phyloP scores from a whole-genome alignment of 768 basidiomycete genomes.

The Mycena haematopus region DNA sequence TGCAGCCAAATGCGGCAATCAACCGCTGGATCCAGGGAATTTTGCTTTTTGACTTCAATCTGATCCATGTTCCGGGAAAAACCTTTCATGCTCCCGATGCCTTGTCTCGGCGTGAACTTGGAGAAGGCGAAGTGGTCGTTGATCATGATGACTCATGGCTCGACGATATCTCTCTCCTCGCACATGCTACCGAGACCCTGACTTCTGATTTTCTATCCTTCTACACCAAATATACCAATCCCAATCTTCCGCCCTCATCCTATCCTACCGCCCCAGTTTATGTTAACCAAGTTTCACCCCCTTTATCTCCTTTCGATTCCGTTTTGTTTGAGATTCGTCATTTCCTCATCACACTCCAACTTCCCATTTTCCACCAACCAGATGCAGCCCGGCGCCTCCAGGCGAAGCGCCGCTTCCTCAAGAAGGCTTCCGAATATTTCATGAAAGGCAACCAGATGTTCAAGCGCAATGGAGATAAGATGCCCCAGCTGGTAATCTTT shows the following conservation, averaged over 20 bases:
- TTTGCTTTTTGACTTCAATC: slow-evolving; percentile 43
- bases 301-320: slow-evolving; percentile 5
- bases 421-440: slow-evolving; percentile 22
- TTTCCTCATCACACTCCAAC: slow-evolving; percentile 28
- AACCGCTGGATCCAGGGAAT: slow-evolving; percentile 51
- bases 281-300: neutral
- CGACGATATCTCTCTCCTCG: slow-evolving; percentile 18
- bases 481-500: slow-evolving; percentile 13
- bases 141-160: slow-evolving; percentile 37
- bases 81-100: slow-evolving; percentile 45
- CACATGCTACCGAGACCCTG: neutral
- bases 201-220: neutral
- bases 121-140: slow-evolving; percentile 29
- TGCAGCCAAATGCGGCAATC: slow-evolving; percentile 43
- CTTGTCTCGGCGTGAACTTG: slow-evolving; percentile 37
- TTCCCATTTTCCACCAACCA: slow-evolving; percentile 7
- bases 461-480: slow-evolving; percentile 7
- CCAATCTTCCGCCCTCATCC: neutral
- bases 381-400: neutral
- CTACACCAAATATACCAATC: neutral
- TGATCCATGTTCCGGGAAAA: slow-evolving; percentile 45
- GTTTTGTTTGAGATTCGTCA: slow-evolving; percentile 19
- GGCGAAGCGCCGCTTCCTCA: slow-evolving; percentile 19
- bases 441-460: slow-evolving; percentile 17
- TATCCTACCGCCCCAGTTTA: slow-evolving; percentile 1